A percentile compares a stretch with the other conserved stretches of the same genome.
phyloP scores from a whole-genome alignment of 768 basidiomycete species.

The Grammothele lineata region DNA sequence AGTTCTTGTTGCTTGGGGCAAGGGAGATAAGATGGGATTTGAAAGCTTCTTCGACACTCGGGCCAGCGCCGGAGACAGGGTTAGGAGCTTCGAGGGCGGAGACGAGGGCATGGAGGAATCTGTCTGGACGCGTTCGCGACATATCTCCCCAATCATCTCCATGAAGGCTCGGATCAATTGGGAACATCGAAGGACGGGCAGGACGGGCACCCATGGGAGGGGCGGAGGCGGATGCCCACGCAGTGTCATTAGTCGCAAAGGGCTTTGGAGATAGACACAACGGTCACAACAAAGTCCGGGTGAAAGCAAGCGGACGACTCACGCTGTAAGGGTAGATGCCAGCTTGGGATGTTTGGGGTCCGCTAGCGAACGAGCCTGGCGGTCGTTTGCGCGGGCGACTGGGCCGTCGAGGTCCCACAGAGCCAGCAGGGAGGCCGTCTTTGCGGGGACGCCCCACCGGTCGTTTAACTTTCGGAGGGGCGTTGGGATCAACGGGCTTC shows the following conservation, averaged over 20 bases:
- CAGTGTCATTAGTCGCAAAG: conserved; percentile 4
- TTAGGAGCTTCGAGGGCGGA: conserved; percentile 58
- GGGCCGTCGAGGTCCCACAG: conserved; percentile 44
- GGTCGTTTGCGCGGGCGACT: conserved; percentile 37
- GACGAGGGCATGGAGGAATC: conserved; percentile 55
- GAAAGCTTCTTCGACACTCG: conserved; percentile 73
- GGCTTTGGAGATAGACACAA: conserved; percentile 1
- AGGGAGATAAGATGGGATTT: conserved; percentile 70
- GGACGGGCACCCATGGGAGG: conserved; percentile 19
- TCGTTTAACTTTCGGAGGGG: conserved; percentile 58
- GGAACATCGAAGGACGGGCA: conserved; percentile 25
- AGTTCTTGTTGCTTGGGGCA: conserved; percentile 40
- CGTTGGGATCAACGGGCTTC: conserved; percentile 41
- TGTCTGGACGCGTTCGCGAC: conserved; percentile 49
- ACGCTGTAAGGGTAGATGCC: conserved; percentile 12
- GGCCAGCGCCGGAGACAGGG: conserved; percentile 54
- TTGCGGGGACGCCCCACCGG: conserved; percentile 81
- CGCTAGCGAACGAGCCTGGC: conserved; percentile 29
- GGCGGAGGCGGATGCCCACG: conserved; percentile 20
- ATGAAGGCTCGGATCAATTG: conserved; percentile 49
- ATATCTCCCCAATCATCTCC: conserved; percentile 65
- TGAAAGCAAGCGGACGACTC: no score
- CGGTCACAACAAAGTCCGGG: no score
- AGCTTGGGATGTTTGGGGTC: conserved; percentile 6
- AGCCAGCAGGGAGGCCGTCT: conserved; percentile 77